Base-by-base conservation (phyloP, 768 basidiomycete species). In the Piloderma croceum region DNA sequence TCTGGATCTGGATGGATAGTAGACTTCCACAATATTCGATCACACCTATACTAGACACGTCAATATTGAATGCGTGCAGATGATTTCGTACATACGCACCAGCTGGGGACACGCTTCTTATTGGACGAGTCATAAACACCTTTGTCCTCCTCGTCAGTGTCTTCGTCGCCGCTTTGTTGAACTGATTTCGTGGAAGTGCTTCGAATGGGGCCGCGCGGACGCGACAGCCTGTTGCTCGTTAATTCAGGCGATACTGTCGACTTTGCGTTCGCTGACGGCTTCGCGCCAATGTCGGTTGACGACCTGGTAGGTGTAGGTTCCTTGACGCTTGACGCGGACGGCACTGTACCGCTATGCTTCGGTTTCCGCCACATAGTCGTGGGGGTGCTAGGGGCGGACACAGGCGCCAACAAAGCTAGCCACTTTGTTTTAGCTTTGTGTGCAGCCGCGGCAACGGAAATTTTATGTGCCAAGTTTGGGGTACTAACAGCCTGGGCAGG, bases 41-140 rank as follows among this genome's bases (percentile, higher is more conserved):
- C 88, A 52, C 88, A 90, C 84, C 84, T 86, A 38, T 6, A 43
- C 27, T 4, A n/a, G 18, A 43, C 20, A 31, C 22, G n/a, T 25
- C 42, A 33, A 20, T 33, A 38, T 31, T 32, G 20, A 33, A 33
- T 19, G 9, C 11, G 6, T 24, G 19, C 9, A 13, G 21, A 40
- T 34, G 24, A 29, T 6, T 6, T 17, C 13, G 36, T 39, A 15
- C 24, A 24, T 5, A 63, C 77, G 35, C 49, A 84, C 88, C 88
- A 90, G 58, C 86, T 87, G 5, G 88, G 88, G 19, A 90, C 88
- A 15, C 88, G 79, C 51, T 78, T 75, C 59, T 90, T 90, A 51
- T 76, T 68, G 7, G 87, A 90, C 20, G 83, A 79, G 59, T 90
- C 88, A 52, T 89, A 90, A 3, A 85, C 79, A 13, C 81, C 83